Percentiles rank a stretch among this genome's conserved stretches.
phyloP scores from a whole-genome alignment of 2,329 filamentous ascomycete genomes.

The Zalaria obscura region DNA sequence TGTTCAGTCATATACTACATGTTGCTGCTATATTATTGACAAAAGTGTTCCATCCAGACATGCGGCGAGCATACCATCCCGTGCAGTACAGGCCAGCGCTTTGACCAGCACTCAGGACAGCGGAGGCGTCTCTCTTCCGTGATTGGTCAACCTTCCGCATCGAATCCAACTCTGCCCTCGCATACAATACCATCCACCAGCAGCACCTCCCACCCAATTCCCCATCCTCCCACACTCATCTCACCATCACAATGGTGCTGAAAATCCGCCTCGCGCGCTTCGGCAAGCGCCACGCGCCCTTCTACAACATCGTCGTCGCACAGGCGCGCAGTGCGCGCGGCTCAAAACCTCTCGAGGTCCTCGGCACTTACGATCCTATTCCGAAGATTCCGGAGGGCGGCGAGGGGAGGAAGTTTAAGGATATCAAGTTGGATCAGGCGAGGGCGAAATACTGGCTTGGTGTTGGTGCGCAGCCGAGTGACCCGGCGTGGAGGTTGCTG shows the following conservation, averaged over 20 bases:
- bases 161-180: not conserved
- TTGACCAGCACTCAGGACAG: too few relatives aligned
- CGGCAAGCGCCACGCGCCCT: conserved; percentile 71
- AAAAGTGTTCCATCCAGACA: too few relatives aligned
- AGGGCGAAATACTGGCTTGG: conserved; percentile 92
- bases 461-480: conserved; percentile 87
- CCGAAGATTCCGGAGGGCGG: conserved; percentile 36
- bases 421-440: conserved; percentile 70
- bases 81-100: too few relatives aligned
- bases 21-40: too few relatives aligned
- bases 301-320: conserved; percentile 95
- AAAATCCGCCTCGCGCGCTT: conserved; percentile 90
- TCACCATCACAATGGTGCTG: conserved; percentile 53
- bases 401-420: conserved; percentile 60
- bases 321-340: conserved; percentile 87
- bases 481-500: conserved; percentile 76
- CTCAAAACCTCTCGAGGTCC: conserved; percentile 82
- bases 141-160: too few relatives aligned
- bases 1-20: too few relatives aligned
- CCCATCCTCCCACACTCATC: not conserved
- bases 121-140: too few relatives aligned
- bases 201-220: not conserved
- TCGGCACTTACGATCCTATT: conserved; percentile 51
- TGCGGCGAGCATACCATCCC: too few relatives aligned
- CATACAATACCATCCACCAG: not conserved